These are phyloP conservation scores for Colletotrichum sp. DNA, from an alignment of 2,329 filamentous ascomycete genomes.

Conservation along the genomic window DNA sequence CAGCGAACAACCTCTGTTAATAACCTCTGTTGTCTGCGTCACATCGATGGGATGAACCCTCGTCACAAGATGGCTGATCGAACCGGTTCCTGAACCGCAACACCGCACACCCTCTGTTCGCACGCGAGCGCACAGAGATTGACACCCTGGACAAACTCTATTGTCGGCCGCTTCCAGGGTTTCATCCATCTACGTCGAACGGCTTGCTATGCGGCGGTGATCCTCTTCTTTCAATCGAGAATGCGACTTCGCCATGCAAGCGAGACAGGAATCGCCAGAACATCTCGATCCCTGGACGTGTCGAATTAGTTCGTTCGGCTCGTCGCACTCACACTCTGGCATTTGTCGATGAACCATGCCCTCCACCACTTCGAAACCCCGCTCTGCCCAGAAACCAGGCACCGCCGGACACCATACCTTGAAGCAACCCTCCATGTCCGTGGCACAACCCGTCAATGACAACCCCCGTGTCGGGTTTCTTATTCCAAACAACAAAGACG, in stretches of 20 bases:
- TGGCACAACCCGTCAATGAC: neutral
- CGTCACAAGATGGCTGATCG: neutral
- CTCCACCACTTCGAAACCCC: neutral
- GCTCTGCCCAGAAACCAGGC: neutral
- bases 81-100: neutral
- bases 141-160: neutral
- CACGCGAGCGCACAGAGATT: neutral
- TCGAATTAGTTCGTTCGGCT: neutral
- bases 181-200: neutral
- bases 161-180: neutral
- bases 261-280: neutral
- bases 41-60: conserved; percentile 7
- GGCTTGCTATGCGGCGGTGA: neutral
- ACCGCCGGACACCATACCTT: neutral
- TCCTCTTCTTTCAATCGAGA: neutral
- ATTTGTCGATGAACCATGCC: neutral
- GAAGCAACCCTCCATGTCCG: neutral
- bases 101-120: neutral
- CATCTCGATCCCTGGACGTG: neutral
- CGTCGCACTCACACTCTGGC: neutral
- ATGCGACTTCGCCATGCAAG: neutral
- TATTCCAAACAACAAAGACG: neutral
- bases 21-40: neutral
- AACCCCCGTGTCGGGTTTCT: neutral
- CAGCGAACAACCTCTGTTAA: neutral